Evolutionary conservation across 2,329 filamentous ascomycete species (phyloP).

Genomic region (Alternaria consortialis): DNA sequence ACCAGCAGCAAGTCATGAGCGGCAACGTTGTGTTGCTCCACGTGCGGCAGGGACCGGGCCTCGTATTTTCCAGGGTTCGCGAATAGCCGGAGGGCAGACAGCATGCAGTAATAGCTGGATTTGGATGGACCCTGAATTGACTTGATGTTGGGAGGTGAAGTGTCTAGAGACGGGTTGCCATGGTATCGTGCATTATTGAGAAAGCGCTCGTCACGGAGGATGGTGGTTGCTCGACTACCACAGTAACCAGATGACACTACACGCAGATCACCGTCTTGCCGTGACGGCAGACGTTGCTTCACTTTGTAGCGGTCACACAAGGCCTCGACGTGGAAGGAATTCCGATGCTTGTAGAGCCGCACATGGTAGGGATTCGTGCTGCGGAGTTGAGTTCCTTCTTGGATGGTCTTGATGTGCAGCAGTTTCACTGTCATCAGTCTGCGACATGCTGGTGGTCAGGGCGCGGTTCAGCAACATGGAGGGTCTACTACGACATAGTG

Average conservation of each 20-base stretch:
- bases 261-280: constrained; percentile 3
- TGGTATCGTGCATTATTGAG: neutral
- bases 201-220: neutral
- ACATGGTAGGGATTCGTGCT: constrained; percentile 2
- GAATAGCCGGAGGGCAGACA: neutral
- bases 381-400: neutral
- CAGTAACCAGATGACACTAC: constrained; percentile 8
- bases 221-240: constrained; percentile 3
- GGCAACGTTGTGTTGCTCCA: constrained; percentile 1
- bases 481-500: neutral
- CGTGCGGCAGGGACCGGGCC: constrained; percentile 9
- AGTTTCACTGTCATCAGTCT: constrained; percentile 21
- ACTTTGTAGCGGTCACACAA: constrained; percentile 6
- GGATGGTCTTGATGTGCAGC: neutral
- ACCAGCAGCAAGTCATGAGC: neutral
- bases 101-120: neutral
- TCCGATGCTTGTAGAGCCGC: constrained; percentile 8
- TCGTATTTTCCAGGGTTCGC: neutral
- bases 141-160: neutral
- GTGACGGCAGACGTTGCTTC: constrained; percentile 9
- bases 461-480: constrained; percentile 3
- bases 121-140: neutral
- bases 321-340: neutral
- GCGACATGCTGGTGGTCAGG: constrained; percentile 19
- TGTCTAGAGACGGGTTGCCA: neutral